Evolutionary conservation across 306 rosid genomes (phyloP), one percentile per base, ranked within the genome.

Genomic region (Luffa aegyptiaca): DNA sequence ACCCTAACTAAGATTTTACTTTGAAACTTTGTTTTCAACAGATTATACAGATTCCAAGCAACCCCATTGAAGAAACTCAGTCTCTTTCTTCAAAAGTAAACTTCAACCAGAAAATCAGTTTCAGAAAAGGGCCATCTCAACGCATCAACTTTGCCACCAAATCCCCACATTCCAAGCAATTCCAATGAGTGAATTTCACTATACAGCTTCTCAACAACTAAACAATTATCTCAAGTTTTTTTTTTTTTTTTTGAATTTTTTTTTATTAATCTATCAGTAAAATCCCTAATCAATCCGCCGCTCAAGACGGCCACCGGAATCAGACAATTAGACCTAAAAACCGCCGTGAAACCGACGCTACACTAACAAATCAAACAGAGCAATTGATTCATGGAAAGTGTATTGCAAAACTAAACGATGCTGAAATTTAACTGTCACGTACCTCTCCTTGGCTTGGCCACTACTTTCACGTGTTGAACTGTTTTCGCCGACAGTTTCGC

Each of bases 381-480:
- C 75, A 45, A 26, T 71, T 12, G 76, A 71, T 21, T 46, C 41
- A 71, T 21, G 76, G 12, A 46, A 71, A 45, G 2, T 71, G 39
- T 12, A 6, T 12, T 18, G 41, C 5, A 45, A 46, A 44, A n/a
- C 17, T 4, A 72, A 35, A 49, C 8, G 42, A 33, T 45, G 57
- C 5, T 45, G 26, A 49, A 49, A 65, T 65, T 41, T 36, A 33
- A 35, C 20, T 75, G 20, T 71, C 81, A 88, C 83, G 68, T 81
- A 93, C 98, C 98, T 88, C 97, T 90, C 80, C 91, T 85, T 65
- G 91, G 94, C 85, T 84, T 85, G 68, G 85, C 80, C 39, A 82
- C 90, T 16, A 80, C 90, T 82, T 88, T 91, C 16, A 86, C 87
- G 80, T 92, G 91, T 72, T 82, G 91, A 86, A 79, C 90, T 75